These are phyloP conservation scores for Alternaria sp. DNA, from an alignment of 2,329 filamentous ascomycete species.

Conservation along the genomic window DNA sequence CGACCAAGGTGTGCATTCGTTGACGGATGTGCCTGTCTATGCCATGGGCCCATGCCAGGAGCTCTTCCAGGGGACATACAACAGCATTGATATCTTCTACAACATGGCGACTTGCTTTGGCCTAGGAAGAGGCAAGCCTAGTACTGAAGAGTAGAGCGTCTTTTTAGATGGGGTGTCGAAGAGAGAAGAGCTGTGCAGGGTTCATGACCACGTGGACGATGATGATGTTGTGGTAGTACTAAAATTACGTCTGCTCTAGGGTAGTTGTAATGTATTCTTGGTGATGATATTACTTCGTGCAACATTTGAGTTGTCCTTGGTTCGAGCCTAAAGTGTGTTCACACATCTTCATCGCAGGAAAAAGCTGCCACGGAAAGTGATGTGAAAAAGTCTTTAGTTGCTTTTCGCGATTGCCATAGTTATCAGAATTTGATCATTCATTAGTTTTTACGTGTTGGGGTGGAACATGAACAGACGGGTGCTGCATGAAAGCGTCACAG, in stretches of 20 bases:
- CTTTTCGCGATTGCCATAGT: neutral
- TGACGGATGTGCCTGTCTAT: constrained; percentile 64
- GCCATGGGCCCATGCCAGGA: constrained; percentile 81
- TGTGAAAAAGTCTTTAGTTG: neutral
- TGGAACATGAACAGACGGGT: neutral
- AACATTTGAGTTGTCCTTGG: neutral
- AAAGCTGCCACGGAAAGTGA: neutral
- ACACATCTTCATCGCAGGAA: neutral
- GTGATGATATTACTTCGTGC: neutral
- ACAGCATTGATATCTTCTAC: constrained; percentile 76
- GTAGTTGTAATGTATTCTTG: constrained; percentile 12
- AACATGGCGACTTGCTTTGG: constrained; percentile 74
- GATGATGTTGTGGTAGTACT: neutral
- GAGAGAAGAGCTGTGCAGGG: neutral
- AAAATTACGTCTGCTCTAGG: neutral
- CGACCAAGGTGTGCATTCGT: constrained; percentile 59
- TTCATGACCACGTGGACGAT: neutral
- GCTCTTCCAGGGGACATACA: constrained; percentile 73
- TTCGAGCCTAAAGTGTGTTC: neutral
- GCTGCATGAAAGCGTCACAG: neutral
- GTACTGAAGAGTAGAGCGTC: neutral
- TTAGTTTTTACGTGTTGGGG: neutral
- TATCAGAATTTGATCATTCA: neutral
- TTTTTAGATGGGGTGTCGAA: neutral
- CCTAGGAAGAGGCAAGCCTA: constrained; percentile 15